phyloP scores from a whole-genome alignment of 345 rosid species.

The Aquilaria sinensis region DNA sequence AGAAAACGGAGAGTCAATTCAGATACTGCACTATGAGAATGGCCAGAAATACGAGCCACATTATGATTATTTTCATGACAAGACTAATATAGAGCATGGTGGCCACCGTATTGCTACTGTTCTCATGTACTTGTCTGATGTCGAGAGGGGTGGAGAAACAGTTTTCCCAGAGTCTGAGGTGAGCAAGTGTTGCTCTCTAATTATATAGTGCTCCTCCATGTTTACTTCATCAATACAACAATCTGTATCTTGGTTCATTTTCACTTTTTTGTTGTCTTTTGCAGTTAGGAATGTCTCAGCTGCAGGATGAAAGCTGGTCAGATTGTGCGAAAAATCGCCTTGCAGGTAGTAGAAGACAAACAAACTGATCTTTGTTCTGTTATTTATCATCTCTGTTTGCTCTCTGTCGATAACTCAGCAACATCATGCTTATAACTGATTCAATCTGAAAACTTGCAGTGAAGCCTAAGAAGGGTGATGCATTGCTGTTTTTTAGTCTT shows the following conservation, averaged over 20 bases:
- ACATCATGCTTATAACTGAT: not conserved
- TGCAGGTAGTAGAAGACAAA: conserved; percentile 41
- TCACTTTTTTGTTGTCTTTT: not conserved
- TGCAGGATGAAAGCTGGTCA: conserved; percentile 63
- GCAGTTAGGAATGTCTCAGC: conserved; percentile 32
- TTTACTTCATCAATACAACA: not conserved
- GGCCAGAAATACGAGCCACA: conserved; percentile 91
- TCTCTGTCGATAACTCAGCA: not conserved
- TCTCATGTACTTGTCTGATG: conserved; percentile 73
- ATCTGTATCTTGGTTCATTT: conserved; percentile 4
- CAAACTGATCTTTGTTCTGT: too few species aligned
- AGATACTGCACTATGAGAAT: conserved; percentile 67
- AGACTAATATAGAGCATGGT: conserved; percentile 48
- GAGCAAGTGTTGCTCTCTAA: not conserved
- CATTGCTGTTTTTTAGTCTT: conserved; percentile 79
- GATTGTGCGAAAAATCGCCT: conserved; percentile 72
- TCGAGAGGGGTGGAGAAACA: conserved; percentile 77
- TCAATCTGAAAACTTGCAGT: conserved; percentile 34
- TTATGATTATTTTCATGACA: conserved; percentile 73
- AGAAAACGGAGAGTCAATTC: conserved; percentile 90
- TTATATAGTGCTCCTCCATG: not conserved
- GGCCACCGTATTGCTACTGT: conserved; percentile 87
- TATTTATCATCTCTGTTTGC: too few species aligned
- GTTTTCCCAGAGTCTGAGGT: conserved; percentile 69
- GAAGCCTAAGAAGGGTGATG: conserved; percentile 80